Conservation (phyloP, 2,329 filamentous ascomycete genomes). For the Cyphellophora europaea region DNA sequence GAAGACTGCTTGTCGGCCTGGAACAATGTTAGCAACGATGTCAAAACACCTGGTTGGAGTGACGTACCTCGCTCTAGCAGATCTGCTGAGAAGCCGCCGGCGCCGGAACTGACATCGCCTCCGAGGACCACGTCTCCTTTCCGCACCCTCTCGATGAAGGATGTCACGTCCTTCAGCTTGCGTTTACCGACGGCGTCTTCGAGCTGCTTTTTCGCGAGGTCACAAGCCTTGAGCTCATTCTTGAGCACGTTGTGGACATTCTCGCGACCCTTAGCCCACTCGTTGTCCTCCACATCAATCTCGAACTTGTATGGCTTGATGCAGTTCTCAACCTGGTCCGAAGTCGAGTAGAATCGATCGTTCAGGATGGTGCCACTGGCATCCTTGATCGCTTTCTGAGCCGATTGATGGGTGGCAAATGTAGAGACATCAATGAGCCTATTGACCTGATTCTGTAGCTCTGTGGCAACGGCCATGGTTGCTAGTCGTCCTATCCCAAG, state of each 20-base stretch:
- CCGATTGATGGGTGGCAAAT: conserved; percentile 84
- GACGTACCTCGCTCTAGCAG: conserved; percentile 69
- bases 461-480: conserved; percentile 79
- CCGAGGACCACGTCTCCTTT: conserved; percentile 79
- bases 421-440: conserved; percentile 68
- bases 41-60: too few species aligned
- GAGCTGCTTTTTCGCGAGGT: conserved; percentile 64
- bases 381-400: conserved; percentile 83
- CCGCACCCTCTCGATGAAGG: conserved; percentile 81
- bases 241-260: conserved; percentile 76
- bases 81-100: conserved; percentile 85
- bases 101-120: conserved; percentile 72
- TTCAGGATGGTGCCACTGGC: conserved; percentile 84
- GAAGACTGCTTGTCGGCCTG: conserved; percentile 88
- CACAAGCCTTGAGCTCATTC: conserved; percentile 75
- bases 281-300: conserved; percentile 83
- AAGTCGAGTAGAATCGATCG: conserved; percentile 92
- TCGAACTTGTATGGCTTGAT: conserved; percentile 99
- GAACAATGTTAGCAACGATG: conserved; percentile 10
- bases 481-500: conserved; percentile 86
- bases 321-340: conserved; percentile 96
- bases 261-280: conserved; percentile 79
- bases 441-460: conserved; percentile 79
- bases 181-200: conserved; percentile 70
- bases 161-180: conserved; percentile 81